A percentile compares a stretch with the other conserved stretches of the same genome.
Conservation (phyloP, 495 filamentous ascomycete genomes). For the Talaromyces thailandensis region DNA sequence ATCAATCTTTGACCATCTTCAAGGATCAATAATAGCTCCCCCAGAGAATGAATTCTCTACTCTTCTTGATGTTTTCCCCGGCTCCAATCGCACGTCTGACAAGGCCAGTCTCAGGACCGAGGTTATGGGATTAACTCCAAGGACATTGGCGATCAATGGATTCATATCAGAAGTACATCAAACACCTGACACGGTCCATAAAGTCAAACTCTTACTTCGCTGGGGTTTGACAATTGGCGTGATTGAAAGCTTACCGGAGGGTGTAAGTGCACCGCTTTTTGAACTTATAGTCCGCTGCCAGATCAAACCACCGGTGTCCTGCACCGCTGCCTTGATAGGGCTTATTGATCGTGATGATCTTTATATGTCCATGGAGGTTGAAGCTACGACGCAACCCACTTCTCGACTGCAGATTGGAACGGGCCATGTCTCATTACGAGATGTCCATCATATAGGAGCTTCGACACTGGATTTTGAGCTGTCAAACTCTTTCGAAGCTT, state of each 20-base stretch:
- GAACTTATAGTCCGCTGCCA: constrained; percentile 81
- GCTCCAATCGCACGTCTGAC: constrained; percentile 24
- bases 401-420: constrained; percentile 31
- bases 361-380: constrained; percentile 50
- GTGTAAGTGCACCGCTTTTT: constrained; percentile 65
- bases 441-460: constrained; percentile 65
- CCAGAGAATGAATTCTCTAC: constrained; percentile 44
- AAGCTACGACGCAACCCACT: constrained; percentile 21
- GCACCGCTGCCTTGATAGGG: constrained; percentile 58
- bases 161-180: constrained; percentile 37
- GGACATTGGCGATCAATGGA: constrained; percentile 54
- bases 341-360: constrained; percentile 80
- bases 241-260: constrained; percentile 74
- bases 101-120: constrained; percentile 32
- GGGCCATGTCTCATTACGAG: constrained; percentile 56
- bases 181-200: constrained; percentile 22
- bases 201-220: constrained; percentile 32
- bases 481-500: constrained; percentile 52
- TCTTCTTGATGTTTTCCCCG: constrained; percentile 46
- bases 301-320: constrained; percentile 66
- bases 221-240: constrained; percentile 34
- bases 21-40: constrained; percentile 25
- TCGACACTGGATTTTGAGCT: constrained; percentile 50
- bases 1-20: constrained; percentile 61
- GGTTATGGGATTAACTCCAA: constrained; percentile 47